Evolutionary conservation across 2,329 filamentous ascomycete species (phyloP).

Genomic region (Akanthomyces muscarius): DNA sequence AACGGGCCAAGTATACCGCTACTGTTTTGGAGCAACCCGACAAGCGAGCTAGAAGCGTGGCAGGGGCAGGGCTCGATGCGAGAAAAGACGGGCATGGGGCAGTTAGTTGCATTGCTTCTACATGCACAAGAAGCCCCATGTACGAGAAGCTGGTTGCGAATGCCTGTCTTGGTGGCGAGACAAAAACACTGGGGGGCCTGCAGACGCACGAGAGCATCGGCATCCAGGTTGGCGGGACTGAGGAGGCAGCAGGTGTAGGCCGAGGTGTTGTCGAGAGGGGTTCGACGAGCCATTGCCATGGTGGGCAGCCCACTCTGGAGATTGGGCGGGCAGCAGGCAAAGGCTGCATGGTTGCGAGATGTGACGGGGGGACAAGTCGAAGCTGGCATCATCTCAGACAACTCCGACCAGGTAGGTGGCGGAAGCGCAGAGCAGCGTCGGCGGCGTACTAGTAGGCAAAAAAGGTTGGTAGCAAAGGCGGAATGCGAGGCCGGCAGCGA

Average conservation of each 20-base stretch:
- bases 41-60: conserved; percentile 20
- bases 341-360: conserved; percentile 27
- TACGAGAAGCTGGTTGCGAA: background rate
- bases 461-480: background rate
- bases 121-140: conserved; percentile 1
- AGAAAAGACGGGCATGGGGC: conserved; percentile 6
- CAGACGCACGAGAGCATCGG: conserved; percentile 21
- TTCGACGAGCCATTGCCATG: background rate
- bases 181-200: conserved; percentile 25
- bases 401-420: conserved; percentile 6
- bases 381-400: conserved; percentile 30
- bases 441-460: background rate
- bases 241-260: conserved; percentile 18
- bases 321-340: background rate
- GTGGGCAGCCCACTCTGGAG: background rate
- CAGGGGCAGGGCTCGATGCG: background rate
- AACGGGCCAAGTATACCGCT: conserved; percentile 29
- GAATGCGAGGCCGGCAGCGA: background rate
- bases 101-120: background rate
- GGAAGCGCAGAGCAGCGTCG: conserved; percentile 3
- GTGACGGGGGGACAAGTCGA: conserved; percentile 26
- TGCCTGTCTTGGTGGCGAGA: conserved; percentile 12
- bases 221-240: conserved; percentile 34
- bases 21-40: conserved; percentile 33
- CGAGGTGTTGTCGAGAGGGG: background rate